Conservation (phyloP, 2,329 filamentous ascomycete species). For the Alternaria viburni region DNA sequence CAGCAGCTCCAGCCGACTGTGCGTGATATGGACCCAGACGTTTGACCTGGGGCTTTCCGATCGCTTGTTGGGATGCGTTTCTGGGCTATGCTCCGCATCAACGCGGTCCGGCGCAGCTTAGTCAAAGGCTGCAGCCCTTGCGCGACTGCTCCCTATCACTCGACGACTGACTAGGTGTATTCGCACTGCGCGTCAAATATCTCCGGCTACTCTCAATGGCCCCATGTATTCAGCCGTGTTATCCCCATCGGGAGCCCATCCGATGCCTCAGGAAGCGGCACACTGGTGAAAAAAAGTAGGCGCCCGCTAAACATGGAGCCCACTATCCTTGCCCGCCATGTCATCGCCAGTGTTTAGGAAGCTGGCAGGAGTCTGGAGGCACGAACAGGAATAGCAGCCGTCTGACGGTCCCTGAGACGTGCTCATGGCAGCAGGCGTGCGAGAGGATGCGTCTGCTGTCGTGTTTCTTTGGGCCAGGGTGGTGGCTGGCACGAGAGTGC, state of each 20-base stretch:
- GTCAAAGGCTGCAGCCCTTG: conserved; percentile 21
- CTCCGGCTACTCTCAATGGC: conserved; percentile 43
- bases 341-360: conserved; percentile 4
- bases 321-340: conserved; percentile 20
- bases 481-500: conserved; percentile 29
- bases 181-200: conserved; percentile 33
- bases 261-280: conserved; percentile 38
- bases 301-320: conserved; percentile 44
- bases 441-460: conserved; percentile 27
- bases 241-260: conserved; percentile 46
- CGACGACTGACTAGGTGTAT: conserved; percentile 20
- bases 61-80: conserved; percentile 32
- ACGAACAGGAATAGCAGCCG: conserved; percentile 27
- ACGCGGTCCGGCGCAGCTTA: conserved; percentile 28
- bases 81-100: conserved; percentile 7
- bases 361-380: conserved; percentile 10
- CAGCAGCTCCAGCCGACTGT: conserved; percentile 19
- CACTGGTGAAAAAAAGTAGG: conserved; percentile 38
- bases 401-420: conserved; percentile 17
- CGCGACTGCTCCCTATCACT: conserved; percentile 37
- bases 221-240: conserved; percentile 42
- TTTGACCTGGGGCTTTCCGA: conserved; percentile 31
- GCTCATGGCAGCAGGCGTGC: conserved; percentile 13
- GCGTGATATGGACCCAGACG: conserved; percentile 26
- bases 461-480: conserved; percentile 31